Evolutionary conservation across 768 basidiomycete species (phyloP).

Genomic region (Leccinum disarticulatum): DNA sequence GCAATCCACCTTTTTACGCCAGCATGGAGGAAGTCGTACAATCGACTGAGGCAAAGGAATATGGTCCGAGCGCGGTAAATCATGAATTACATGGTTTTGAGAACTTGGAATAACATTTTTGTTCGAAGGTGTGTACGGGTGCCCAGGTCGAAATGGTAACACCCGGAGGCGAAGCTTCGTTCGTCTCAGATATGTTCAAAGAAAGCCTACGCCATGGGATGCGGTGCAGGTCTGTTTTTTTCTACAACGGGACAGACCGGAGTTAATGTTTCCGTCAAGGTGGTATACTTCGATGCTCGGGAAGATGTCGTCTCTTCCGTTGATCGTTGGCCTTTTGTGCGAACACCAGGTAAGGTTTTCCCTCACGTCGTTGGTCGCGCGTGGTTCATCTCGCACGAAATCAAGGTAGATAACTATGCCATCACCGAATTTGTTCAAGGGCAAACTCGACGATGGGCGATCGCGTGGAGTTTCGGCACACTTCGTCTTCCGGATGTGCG

Average conservation of each 20-base stretch:
- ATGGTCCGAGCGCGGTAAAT: conserved; percentile 67
- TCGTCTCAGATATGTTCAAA: conserved; percentile 72
- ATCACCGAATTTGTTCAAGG: conserved; percentile 84
- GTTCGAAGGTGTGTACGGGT: conserved; percentile 76
- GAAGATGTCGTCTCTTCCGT: conserved; percentile 70
- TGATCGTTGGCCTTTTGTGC: conserved; percentile 58
- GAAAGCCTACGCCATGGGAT: conserved; percentile 60
- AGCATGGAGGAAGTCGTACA: conserved; percentile 63
- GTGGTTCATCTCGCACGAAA: neutral
- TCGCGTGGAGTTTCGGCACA: conserved; percentile 80
- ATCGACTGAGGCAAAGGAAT: conserved; percentile 63
- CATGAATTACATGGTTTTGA: neutral
- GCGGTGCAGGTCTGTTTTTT: conserved; percentile 53
- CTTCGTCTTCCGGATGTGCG: conserved; percentile 76
- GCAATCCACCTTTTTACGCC: conserved; percentile 96
- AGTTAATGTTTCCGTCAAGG: conserved; percentile 25
- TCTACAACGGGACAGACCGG: neutral
- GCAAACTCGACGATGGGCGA: conserved; percentile 86
- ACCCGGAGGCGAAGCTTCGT: conserved; percentile 78
- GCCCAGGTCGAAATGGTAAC: conserved; percentile 88
- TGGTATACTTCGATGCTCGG: conserved; percentile 97
- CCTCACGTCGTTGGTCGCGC: neutral
- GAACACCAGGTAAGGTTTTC: conserved; percentile 38
- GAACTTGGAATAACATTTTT: neutral
- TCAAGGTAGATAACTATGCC: conserved; percentile 83